phyloP scores from a whole-genome alignment of 2,329 filamentous ascomycete species.

The Thielaviopsis musarum region DNA sequence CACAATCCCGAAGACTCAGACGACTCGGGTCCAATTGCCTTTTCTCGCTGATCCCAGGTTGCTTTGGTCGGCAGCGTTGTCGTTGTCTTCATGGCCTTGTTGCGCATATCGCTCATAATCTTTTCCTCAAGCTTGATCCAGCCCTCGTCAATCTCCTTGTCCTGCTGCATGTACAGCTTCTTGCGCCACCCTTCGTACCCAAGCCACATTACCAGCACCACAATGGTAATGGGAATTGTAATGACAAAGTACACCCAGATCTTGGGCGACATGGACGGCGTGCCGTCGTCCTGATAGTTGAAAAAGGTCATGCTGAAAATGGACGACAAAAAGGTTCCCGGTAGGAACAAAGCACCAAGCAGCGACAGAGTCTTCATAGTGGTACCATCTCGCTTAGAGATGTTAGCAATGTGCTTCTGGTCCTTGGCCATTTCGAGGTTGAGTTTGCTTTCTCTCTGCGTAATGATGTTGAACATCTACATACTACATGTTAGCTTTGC shows the following conservation, averaged over 20 bases:
- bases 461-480: slow-evolving; percentile 49
- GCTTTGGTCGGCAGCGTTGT: slow-evolving; percentile 37
- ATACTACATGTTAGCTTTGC: neutral
- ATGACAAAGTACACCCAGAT: slow-evolving; percentile 50
- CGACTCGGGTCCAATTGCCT: neutral
- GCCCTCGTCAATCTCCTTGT: slow-evolving; percentile 34
- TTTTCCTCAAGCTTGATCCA: slow-evolving; percentile 40
- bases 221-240: slow-evolving; percentile 38
- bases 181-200: slow-evolving; percentile 35
- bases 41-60: slow-evolving; percentile 36
- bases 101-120: slow-evolving; percentile 38
- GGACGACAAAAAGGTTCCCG: slow-evolving; percentile 44
- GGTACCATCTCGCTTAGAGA: slow-evolving; percentile 43
- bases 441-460: slow-evolving; percentile 46
- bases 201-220: slow-evolving; percentile 39
- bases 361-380: slow-evolving; percentile 50
- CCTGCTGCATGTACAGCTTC: slow-evolving; percentile 30
- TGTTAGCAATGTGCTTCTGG: slow-evolving; percentile 40
- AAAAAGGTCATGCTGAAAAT: slow-evolving; percentile 53
- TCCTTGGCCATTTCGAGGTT: slow-evolving; percentile 46
- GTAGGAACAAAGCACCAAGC: slow-evolving; percentile 45
- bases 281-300: slow-evolving; percentile 34
- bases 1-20: neutral
- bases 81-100: slow-evolving; percentile 33
- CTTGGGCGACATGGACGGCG: slow-evolving; percentile 29